Conservation (phyloP, 305 asterid genomes). For the Plantago coronopus region DNA sequence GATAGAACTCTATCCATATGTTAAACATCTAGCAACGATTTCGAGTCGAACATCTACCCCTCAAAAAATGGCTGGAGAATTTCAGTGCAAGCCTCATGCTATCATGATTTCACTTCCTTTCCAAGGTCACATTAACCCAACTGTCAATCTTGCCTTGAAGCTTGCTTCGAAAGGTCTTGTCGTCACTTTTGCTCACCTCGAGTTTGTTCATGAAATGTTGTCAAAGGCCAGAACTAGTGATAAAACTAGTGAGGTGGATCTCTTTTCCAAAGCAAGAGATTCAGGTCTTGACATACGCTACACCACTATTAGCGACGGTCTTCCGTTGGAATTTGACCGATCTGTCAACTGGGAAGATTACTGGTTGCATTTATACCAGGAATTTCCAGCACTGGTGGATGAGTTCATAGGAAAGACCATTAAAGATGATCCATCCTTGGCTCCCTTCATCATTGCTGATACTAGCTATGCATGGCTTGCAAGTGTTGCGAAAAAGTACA, state of each 20-base stretch:
- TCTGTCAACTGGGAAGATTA: slow-evolving; percentile 31
- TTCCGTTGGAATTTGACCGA: slow-evolving; percentile 35
- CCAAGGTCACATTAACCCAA: slow-evolving; percentile 33
- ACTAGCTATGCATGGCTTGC: slow-evolving; percentile 28
- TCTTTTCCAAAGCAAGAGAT: slow-evolving; percentile 29
- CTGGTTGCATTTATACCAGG: slow-evolving; percentile 24
- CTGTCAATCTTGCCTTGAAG: slow-evolving; percentile 25
- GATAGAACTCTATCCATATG: too few relatives aligned
- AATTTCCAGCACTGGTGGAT: slow-evolving; percentile 33
- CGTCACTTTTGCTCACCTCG: slow-evolving; percentile 37
- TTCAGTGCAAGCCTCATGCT: slow-evolving; percentile 24
- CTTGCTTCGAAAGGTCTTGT: slow-evolving; percentile 28
- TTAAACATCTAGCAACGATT: not conserved
- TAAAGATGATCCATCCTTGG: not conserved
- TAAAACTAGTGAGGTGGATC: slow-evolving; percentile 3
- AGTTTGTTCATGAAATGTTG: slow-evolving; percentile 35
- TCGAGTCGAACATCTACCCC: not conserved
- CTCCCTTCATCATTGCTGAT: slow-evolving; percentile 28
- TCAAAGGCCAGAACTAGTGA: slow-evolving; percentile 20
- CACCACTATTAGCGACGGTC: slow-evolving; percentile 36
- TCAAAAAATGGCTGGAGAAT: not conserved
- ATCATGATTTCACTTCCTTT: slow-evolving; percentile 11
- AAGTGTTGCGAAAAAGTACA: slow-evolving; percentile 26
- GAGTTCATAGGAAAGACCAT: slow-evolving; percentile 29
- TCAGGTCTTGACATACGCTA: slow-evolving; percentile 43